phyloP scores from a whole-genome alignment of 2,329 filamentous ascomycete genomes.

The Colletotrichum sojae region DNA sequence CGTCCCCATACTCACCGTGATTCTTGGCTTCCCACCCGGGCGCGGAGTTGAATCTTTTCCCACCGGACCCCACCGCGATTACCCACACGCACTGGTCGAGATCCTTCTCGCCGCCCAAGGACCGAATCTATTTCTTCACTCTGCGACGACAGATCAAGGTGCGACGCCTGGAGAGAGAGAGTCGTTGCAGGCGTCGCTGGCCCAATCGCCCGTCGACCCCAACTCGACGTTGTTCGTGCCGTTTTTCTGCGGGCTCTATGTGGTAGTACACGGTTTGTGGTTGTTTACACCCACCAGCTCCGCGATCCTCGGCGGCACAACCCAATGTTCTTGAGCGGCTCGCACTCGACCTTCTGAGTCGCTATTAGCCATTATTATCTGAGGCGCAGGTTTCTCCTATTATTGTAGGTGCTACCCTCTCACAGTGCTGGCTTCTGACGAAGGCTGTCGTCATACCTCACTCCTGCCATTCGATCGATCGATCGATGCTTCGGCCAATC shows the following conservation, averaged over 20 bases:
- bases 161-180: no score
- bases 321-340: neutral
- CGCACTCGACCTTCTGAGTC: neutral
- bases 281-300: no score
- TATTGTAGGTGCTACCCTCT: slow-evolving; percentile 25
- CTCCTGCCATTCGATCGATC: slow-evolving; percentile 48
- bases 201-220: no score
- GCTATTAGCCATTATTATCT: neutral
- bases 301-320: neutral
- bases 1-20: neutral
- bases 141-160: neutral
- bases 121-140: neutral
- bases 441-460: slow-evolving; percentile 35
- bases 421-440: slow-evolving; percentile 13
- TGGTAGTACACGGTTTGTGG: no score
- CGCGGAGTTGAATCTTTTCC: slow-evolving; percentile 14
- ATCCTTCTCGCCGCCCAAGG: neutral
- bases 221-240: no score
- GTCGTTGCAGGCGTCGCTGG: no score
- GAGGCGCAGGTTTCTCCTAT: slow-evolving; percentile 2
- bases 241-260: no score
- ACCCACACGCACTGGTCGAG: neutral
- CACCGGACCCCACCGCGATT: slow-evolving; percentile 16
- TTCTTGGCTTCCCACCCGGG: slow-evolving; percentile 1
- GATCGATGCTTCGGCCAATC: slow-evolving; percentile 49